A percentile compares a stretch with the other conserved stretches of the same genome.
These are phyloP conservation scores for Eucalyptus sp. DNA, from an alignment of 345 rosid genomes.

Conservation along the genomic window DNA sequence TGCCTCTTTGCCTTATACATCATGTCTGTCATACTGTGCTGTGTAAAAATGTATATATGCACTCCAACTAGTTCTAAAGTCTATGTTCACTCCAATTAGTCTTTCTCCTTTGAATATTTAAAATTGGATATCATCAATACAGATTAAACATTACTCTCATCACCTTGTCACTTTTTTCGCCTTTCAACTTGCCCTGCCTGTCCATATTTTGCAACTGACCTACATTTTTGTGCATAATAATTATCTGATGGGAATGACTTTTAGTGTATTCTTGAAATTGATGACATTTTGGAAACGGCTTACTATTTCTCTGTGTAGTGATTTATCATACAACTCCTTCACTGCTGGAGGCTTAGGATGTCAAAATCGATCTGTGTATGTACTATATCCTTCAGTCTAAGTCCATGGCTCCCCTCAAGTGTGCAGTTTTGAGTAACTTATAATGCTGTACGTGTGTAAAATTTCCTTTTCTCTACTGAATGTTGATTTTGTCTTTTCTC, in stretches of 20 bases:
- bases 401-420: too few relatives aligned
- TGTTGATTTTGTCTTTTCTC: neutral
- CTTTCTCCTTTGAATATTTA: neutral
- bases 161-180: neutral
- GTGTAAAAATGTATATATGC: neutral
- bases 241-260: neutral
- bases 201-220: neutral
- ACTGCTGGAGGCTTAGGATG: neutral
- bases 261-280: neutral
- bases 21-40: neutral
- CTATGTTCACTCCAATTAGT: neutral
- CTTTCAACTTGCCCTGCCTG: neutral
- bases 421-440: neutral
- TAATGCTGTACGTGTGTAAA: neutral
- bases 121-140: neutral
- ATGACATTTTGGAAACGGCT: neutral
- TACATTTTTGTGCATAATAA: neutral
- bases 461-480: neutral
- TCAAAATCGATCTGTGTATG: neutral
- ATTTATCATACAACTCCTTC: slow-evolving; percentile 24
- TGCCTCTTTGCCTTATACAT: neutral
- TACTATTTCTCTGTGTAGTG: slow-evolving; percentile 2
- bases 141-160: neutral
- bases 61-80: neutral
- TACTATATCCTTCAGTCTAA: neutral